These are phyloP conservation scores for Macrotyloma uniflorum DNA, from an alignment of 306 rosid species.

Conservation along the genomic window DNA sequence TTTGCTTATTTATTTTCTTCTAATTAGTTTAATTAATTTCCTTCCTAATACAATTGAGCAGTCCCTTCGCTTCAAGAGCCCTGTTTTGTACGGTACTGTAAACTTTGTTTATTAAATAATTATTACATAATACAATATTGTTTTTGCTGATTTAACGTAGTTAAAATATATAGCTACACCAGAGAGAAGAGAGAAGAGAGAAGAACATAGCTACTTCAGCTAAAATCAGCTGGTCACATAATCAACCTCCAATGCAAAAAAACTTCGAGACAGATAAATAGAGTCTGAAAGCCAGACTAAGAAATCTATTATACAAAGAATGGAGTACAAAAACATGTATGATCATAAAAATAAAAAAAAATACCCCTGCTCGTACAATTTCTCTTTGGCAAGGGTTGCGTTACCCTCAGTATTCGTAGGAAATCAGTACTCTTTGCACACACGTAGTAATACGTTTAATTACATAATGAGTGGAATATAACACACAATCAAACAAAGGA, in stretches of 20 bases:
- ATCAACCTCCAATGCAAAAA: not conserved
- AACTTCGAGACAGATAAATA: not conserved
- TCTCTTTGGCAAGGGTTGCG: slow-evolving; percentile 45
- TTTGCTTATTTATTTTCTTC: too few relatives aligned
- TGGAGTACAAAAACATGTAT: slow-evolving; percentile 7
- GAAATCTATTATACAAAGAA: slow-evolving; percentile 41
- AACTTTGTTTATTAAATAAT: too few relatives aligned
- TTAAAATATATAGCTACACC: too few relatives aligned
- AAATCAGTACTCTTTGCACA: slow-evolving; percentile 33
- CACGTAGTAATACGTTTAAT: slow-evolving; percentile 31
- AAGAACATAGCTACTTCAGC: not conserved
- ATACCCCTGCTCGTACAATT: slow-evolving; percentile 33
- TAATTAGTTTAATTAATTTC: too few relatives aligned
- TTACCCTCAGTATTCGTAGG: slow-evolving; percentile 33
- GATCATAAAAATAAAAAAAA: not conserved
- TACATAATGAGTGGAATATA: slow-evolving; percentile 58
- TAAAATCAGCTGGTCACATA: not conserved
- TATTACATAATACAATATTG: too few relatives aligned
- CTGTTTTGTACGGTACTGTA: too few relatives aligned
- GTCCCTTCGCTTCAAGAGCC: too few relatives aligned
- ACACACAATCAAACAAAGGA: slow-evolving; percentile 49
- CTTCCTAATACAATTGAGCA: too few relatives aligned
- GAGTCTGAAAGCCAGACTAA: slow-evolving; percentile 2
- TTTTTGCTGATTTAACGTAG: too few relatives aligned
- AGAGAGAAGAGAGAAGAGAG: not conserved